These are phyloP conservation scores for Linum usitatissimum DNA, from an alignment of 345 rosid species.

Conservation along the genomic window DNA sequence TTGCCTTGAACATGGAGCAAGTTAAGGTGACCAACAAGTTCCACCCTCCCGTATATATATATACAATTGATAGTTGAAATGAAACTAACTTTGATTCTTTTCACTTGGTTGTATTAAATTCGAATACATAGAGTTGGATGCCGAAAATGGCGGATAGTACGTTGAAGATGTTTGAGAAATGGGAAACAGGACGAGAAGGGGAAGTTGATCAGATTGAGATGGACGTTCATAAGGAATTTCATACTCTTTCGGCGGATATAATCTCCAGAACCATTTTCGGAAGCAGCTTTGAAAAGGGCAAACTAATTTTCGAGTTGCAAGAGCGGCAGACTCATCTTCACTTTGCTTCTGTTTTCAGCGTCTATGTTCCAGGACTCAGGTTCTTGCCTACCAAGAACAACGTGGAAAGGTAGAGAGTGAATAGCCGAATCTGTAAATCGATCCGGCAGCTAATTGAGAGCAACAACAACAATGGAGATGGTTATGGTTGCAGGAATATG, in stretches of 20 bases:
- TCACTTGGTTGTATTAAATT: not conserved
- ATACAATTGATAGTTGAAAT: too few relatives aligned
- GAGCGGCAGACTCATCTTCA: conserved; percentile 56
- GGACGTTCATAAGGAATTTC: conserved; percentile 49
- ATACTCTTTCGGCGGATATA: conserved; percentile 51
- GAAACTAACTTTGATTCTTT: too few relatives aligned
- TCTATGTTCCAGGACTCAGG: conserved; percentile 80
- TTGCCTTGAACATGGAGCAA: conserved; percentile 52
- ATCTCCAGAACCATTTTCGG: conserved; percentile 84
- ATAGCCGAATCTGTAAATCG: conserved; percentile 53
- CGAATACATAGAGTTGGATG: conserved; percentile 47
- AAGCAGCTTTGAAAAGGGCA: conserved; percentile 73
- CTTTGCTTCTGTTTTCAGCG: conserved; percentile 38
- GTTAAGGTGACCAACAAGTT: conserved; percentile 47
- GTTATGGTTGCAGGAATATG: conserved; percentile 38
- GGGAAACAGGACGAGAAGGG: conserved; percentile 64
- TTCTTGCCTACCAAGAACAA: conserved; percentile 72
- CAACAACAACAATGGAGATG: conserved; percentile 23
- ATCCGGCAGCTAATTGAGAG: conserved; percentile 36
- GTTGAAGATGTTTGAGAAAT: conserved; percentile 36
- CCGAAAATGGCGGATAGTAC: conserved; percentile 54
- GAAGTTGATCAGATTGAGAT: conserved; percentile 56
- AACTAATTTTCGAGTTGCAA: conserved; percentile 50
- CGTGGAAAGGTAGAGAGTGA: conserved; percentile 57
- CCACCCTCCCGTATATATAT: too few relatives aligned